Evolutionary conservation across 768 basidiomycete genomes (phyloP).

Genomic region (Steccherinum ochraceum): DNA sequence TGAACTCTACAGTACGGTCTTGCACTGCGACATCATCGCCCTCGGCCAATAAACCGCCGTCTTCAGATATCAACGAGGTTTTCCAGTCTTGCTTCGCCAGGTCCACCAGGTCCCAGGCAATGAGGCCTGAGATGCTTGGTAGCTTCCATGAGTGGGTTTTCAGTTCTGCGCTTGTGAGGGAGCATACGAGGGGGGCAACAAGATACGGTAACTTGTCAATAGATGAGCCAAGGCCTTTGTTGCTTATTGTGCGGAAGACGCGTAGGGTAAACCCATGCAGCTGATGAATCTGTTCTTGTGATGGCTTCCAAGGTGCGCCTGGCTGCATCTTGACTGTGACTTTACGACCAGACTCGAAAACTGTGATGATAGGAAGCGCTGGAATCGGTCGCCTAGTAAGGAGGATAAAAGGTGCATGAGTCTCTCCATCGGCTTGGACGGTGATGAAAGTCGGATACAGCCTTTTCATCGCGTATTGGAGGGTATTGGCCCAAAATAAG

Average conservation of each 20-base stretch:
- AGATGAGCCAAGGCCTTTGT: slow-evolving; percentile 60
- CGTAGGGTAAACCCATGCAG: slow-evolving; percentile 61
- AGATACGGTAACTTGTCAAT: slow-evolving; percentile 56
- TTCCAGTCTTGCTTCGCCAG: slow-evolving; percentile 48
- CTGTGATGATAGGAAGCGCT: slow-evolving; percentile 41
- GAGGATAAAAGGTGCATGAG: slow-evolving; percentile 56
- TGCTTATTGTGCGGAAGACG: slow-evolving; percentile 53
- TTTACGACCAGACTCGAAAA: slow-evolving; percentile 51
- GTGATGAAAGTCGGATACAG: slow-evolving; percentile 59
- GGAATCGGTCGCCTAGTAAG: slow-evolving; percentile 68
- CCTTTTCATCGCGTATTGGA: slow-evolving; percentile 15
- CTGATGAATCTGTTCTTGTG: slow-evolving; percentile 36
- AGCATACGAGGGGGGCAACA: slow-evolving; percentile 49
- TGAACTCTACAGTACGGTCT: slow-evolving; percentile 73
- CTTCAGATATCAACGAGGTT: slow-evolving; percentile 35
- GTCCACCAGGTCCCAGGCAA: slow-evolving; percentile 61
- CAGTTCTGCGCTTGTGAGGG: slow-evolving; percentile 13
- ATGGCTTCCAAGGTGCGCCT: slow-evolving; percentile 44
- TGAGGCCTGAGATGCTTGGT: slow-evolving; percentile 35
- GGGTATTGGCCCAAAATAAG: slow-evolving; percentile 57
- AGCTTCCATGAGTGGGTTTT: slow-evolving; percentile 18
- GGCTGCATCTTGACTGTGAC: slow-evolving; percentile 37
- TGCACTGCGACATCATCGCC: slow-evolving; percentile 60
- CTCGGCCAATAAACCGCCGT: slow-evolving; percentile 30
- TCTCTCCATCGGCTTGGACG: slow-evolving; percentile 20